Evolutionary conservation across 768 basidiomycete species (phyloP).

Genomic region (Tricholomella constricta): DNA sequence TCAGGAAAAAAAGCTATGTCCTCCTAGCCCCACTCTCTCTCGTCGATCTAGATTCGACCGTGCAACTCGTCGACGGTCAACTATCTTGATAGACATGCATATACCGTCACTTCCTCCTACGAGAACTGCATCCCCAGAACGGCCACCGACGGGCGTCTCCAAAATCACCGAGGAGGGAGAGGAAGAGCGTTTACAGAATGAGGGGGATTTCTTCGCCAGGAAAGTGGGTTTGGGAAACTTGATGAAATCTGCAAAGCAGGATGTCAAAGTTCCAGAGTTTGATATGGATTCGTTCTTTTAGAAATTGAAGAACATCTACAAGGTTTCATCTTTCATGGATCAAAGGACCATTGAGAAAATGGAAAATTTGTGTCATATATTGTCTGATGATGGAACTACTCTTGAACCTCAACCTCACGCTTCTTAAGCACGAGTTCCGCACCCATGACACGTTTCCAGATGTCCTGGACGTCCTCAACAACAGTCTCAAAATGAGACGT

Average conservation of each 20-base stretch:
- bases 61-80: constrained; percentile 60
- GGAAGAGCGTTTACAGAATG: constrained; percentile 39
- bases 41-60: constrained; percentile 53
- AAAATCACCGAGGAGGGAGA: constrained; percentile 34
- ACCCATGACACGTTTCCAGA: constrained; percentile 88
- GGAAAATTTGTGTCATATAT: constrained; percentile 3
- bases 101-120: constrained; percentile 63
- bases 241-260: constrained; percentile 90
- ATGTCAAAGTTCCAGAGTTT: constrained; percentile 85
- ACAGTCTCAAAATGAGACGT: constrained; percentile 99
- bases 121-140: constrained; percentile 51
- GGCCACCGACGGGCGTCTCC: constrained; percentile 19
- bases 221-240: constrained; percentile 80
- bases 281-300: constrained; percentile 80
- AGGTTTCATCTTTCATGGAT: not conserved
- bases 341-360: not conserved
- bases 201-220: constrained; percentile 60
- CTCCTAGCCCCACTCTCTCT: constrained; percentile 44
- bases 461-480: constrained; percentile 94
- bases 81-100: constrained; percentile 91
- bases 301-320: constrained; percentile 10
- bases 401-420: constrained; percentile 70
- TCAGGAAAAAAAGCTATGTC: constrained; percentile 26
- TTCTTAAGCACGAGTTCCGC: constrained; percentile 85
- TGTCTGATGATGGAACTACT: constrained; percentile 25